Conservation (phyloP, 1,139 yeast species). For the Candida sp. region DNA sequence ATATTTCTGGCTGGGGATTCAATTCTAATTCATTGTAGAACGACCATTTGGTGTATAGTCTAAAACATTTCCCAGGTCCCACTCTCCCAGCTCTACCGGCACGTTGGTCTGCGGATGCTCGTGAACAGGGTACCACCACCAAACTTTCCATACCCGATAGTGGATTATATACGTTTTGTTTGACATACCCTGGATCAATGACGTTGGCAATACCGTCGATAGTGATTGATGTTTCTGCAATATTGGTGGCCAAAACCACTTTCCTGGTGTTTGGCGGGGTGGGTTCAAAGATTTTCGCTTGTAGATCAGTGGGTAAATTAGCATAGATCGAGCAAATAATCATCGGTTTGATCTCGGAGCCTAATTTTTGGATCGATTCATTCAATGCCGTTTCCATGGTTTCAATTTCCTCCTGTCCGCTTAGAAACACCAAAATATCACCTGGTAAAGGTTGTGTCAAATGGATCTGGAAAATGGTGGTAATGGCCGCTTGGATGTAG, state of each 20-base stretch:
- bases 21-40: constrained; percentile 72
- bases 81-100: constrained; percentile 98
- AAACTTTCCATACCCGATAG: constrained; percentile 88
- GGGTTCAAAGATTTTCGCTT: constrained; percentile 79
- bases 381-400: constrained; percentile 66
- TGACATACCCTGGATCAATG: constrained; percentile 90
- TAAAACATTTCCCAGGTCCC: constrained; percentile 92
- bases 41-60: constrained; percentile 86
- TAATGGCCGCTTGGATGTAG: constrained; percentile 83
- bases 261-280: constrained; percentile 79
- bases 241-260: constrained; percentile 91
- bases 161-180: constrained; percentile 80
- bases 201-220: constrained; percentile 90
- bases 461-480: constrained; percentile 78
- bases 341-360: constrained; percentile 59
- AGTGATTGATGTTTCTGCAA: constrained; percentile 96
- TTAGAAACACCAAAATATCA: constrained; percentile 85
- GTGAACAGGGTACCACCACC: constrained; percentile 81
- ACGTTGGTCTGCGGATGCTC: constrained; percentile 94
- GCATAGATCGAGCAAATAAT: constrained; percentile 90
- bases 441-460: constrained; percentile 64
- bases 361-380: constrained; percentile 65
- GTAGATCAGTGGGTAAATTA: constrained; percentile 81
- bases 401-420: constrained; percentile 96
- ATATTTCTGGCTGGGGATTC: constrained; percentile 85